These are phyloP conservation scores for Quercus berberidifolia DNA, from an alignment of 306 rosid genomes.

Conservation along the genomic window DNA sequence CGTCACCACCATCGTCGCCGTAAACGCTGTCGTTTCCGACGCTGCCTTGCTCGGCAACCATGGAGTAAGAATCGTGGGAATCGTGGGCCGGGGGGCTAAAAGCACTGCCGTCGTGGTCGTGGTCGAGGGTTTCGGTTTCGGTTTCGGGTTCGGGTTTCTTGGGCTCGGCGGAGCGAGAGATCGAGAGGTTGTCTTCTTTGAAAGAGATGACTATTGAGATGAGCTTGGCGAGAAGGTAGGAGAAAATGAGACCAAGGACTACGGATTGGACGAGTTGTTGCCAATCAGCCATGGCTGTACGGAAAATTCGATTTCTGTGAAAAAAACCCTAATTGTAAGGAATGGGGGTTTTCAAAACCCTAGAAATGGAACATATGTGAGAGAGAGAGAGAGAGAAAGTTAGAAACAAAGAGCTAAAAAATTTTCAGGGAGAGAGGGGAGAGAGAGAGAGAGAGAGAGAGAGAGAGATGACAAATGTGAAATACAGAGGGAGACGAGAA, in stretches of 20 bases:
- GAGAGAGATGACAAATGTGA: too few relatives aligned
- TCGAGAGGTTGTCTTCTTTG: slow-evolving; percentile 72
- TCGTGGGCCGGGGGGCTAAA: not conserved
- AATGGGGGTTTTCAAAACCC: slow-evolving; percentile 22
- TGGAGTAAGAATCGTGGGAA: slow-evolving; percentile 56
- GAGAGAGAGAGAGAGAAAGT: too few relatives aligned
- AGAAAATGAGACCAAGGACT: slow-evolving; percentile 80
- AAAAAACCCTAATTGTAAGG: not conserved
- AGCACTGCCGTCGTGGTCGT: not conserved
- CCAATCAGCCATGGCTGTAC: slow-evolving; percentile 68
- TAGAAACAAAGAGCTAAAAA: too few relatives aligned
- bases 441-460: too few relatives aligned
- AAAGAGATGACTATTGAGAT: slow-evolving; percentile 79
- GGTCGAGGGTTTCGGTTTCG: not conserved
- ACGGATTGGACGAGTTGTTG: slow-evolving; percentile 76
- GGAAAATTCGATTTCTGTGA: not conserved
- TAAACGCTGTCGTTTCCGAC: slow-evolving; percentile 58
- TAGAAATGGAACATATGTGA: slow-evolving; percentile 4
- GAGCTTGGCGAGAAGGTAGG: slow-evolving; percentile 92
- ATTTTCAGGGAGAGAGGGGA: too few relatives aligned
- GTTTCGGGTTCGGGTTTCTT: not conserved
- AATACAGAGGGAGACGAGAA: too few relatives aligned
- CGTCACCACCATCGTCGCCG: slow-evolving; percentile 39
- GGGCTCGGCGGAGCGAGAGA: slow-evolving; percentile 36
- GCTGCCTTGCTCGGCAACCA: slow-evolving; percentile 87